phyloP scores from a whole-genome alignment of 768 basidiomycete species.

The Lentinula lateritia region DNA sequence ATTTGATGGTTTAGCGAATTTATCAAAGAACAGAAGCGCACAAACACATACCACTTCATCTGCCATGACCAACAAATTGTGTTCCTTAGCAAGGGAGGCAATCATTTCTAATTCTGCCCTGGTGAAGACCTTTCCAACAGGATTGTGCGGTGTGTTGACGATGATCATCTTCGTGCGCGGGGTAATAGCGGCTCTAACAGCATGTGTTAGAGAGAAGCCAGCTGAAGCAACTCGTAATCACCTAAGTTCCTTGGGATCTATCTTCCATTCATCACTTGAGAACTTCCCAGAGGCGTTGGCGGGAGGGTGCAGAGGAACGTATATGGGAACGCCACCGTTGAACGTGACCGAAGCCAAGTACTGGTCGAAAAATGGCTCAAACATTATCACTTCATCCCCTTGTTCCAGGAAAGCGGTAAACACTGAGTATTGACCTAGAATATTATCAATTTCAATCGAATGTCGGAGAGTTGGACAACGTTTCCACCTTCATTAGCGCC shows the following conservation, averaged over 20 bases:
- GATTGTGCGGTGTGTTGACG: slow-evolving; percentile 96
- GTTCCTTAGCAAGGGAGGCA: slow-evolving; percentile 83
- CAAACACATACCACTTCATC: slow-evolving; percentile 87
- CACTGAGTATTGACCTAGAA: slow-evolving; percentile 85
- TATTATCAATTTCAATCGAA: not conserved
- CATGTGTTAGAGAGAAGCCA: not conserved
- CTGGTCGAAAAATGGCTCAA: slow-evolving; percentile 98
- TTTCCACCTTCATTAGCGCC: slow-evolving; percentile 89
- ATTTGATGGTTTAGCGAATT: not conserved
- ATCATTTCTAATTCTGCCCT: slow-evolving; percentile 78
- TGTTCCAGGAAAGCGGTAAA: slow-evolving; percentile 87
- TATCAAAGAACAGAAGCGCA: not conserved
- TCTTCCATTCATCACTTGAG: slow-evolving; percentile 76
- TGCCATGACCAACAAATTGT: slow-evolving; percentile 87
- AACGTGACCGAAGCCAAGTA: slow-evolving; percentile 90
- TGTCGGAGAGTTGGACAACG: not conserved
- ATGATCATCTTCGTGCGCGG: slow-evolving; percentile 92
- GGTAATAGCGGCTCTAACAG: slow-evolving; percentile 65
- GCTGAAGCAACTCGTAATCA: slow-evolving; percentile 17
- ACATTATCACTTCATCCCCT: slow-evolving; percentile 97
- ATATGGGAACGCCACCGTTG: slow-evolving; percentile 90
- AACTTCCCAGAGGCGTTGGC: slow-evolving; percentile 35
- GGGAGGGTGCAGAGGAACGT: slow-evolving; percentile 96
- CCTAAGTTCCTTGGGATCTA: slow-evolving; percentile 88
- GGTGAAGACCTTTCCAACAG: slow-evolving; percentile 94